Base-by-base conservation (phyloP, 106 monocot species). In the Dendrobium officinale region DNA sequence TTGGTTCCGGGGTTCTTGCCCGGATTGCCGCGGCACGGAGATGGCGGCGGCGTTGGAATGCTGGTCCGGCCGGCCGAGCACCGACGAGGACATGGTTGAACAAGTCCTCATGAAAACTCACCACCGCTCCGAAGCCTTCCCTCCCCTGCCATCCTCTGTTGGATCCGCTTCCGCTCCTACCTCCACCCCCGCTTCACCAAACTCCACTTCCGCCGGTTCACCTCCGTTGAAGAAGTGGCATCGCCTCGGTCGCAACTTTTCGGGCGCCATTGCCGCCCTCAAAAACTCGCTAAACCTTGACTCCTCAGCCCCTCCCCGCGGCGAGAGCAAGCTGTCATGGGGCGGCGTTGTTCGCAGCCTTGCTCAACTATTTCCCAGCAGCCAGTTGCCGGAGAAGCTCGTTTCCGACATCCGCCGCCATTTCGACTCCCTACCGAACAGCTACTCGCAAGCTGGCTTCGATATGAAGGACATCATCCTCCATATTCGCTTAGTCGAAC, bases 21-120 rank as follows among this genome's bases (percentile, higher is more conserved):
- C 37, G 43, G 74, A 20, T 18, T 43, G 74, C 74, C 43, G 43
- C 26, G 4, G 42, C 22, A 76, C 11, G 40, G 55, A 19, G 4
- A 98, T 98, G 97, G 88, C 91, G 74, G 91, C 94, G 51, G 95
- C 98, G 29, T 70, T 99, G 42, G 98, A 99, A 84, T 99, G 98
- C 88, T 99, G 98, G 98, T 99, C 98, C 17, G 95, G 92, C 31
- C 80, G 95, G 73, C 98, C 98, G 42, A 99, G 98, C 88, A 95
- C 91, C 37, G 98, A 99, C 83, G 98, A 99, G 85, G 98, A 99
- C 81, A 79, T 88, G 83, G 89, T 89, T 41, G 97, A 97, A 85
- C 97, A 97, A 49, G 92, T 94, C 45, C 91, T 99, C 49, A 93
- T 99, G 98, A 88, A 89, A 78, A 89, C 79, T 74, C 81, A 89